Percentiles rank a stretch among this genome's conserved stretches.
These are phyloP conservation scores for Chimonanthus praecox DNA, from an alignment of 164 flowering plant species.

Conservation along the genomic window DNA sequence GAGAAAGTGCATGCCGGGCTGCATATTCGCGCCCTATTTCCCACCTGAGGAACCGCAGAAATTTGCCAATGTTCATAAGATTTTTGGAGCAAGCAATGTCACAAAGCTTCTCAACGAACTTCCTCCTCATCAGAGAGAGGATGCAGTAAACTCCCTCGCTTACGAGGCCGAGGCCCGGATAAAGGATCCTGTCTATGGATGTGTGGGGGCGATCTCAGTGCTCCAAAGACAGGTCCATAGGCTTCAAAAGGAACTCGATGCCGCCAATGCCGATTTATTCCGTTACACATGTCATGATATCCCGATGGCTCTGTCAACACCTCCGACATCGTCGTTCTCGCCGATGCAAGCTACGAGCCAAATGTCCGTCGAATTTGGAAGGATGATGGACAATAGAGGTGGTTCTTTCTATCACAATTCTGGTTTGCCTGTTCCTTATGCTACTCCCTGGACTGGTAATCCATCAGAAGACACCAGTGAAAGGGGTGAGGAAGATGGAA, in stretches of 20 bases:
- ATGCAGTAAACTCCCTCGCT: slow-evolving; percentile 65
- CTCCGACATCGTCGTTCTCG: slow-evolving; percentile 24
- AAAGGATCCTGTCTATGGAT: slow-evolving; percentile 74
- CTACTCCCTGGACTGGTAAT: slow-evolving; percentile 38
- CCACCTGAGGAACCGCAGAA: slow-evolving; percentile 72
- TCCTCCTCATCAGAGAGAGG: slow-evolving; percentile 57
- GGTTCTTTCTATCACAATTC: slow-evolving; percentile 18
- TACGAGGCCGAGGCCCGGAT: slow-evolving; percentile 78
- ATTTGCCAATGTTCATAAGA: slow-evolving; percentile 65
- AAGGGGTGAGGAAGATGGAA: slow-evolving; percentile 19
- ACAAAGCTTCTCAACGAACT: slow-evolving; percentile 59
- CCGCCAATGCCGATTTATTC: slow-evolving; percentile 60
- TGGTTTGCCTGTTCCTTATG: slow-evolving; percentile 22
- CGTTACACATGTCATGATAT: slow-evolving; percentile 52
- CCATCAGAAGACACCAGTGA: slow-evolving; percentile 20
- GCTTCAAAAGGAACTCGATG: slow-evolving; percentile 60
- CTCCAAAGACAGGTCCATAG: slow-evolving; percentile 54
- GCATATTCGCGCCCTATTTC: slow-evolving; percentile 67
- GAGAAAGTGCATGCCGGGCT: slow-evolving; percentile 53
- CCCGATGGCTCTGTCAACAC: background rate
- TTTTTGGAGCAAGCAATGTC: slow-evolving; percentile 76
- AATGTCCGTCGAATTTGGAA: slow-evolving; percentile 13
- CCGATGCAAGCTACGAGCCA: slow-evolving; percentile 32
- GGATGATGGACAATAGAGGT: slow-evolving; percentile 20
- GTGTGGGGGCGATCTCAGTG: slow-evolving; percentile 66